These are phyloP conservation scores for Brasenia schreberi DNA, from an alignment of 164 flowering plant genomes.

Conservation along the genomic window DNA sequence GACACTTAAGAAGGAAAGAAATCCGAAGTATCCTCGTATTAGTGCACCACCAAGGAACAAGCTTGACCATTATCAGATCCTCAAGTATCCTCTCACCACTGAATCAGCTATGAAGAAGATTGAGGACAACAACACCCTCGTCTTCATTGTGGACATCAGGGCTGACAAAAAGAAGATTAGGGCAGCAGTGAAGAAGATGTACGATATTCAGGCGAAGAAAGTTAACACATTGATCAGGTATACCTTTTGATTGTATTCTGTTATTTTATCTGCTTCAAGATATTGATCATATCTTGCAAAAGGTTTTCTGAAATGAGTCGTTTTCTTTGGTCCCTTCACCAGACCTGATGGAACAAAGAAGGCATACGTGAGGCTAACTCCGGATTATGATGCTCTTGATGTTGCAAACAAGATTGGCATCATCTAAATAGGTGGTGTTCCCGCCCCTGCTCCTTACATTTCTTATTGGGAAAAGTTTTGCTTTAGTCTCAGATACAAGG, in stretches of 20 bases:
- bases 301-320: neutral
- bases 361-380: conserved; percentile 5
- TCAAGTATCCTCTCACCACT: conserved; percentile 23
- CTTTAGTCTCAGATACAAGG: too few relatives aligned
- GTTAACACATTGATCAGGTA: conserved; percentile 31
- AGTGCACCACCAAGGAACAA: conserved; percentile 19
- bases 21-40: conserved; percentile 14
- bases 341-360: conserved; percentile 8
- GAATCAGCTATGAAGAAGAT: conserved; percentile 33
- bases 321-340: neutral
- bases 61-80: conserved; percentile 16
- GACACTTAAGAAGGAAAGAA: conserved; percentile 13
- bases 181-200: conserved; percentile 26
- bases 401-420: conserved; percentile 5
- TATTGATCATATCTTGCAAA: neutral
- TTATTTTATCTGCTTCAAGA: too few relatives aligned
- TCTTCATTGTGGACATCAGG: conserved; percentile 25
- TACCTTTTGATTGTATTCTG: neutral
- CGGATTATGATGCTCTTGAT: conserved; percentile 9
- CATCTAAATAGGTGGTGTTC: too few relatives aligned
- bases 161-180: conserved; percentile 28
- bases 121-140: conserved; percentile 29
- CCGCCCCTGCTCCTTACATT: too few relatives aligned
- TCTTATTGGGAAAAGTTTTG: too few relatives aligned
- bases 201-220: conserved; percentile 25